Evolutionary conservation across 345 rosid species (phyloP), one percentile per base, ranked within the genome.

Genomic region (Murraya paniculata): DNA sequence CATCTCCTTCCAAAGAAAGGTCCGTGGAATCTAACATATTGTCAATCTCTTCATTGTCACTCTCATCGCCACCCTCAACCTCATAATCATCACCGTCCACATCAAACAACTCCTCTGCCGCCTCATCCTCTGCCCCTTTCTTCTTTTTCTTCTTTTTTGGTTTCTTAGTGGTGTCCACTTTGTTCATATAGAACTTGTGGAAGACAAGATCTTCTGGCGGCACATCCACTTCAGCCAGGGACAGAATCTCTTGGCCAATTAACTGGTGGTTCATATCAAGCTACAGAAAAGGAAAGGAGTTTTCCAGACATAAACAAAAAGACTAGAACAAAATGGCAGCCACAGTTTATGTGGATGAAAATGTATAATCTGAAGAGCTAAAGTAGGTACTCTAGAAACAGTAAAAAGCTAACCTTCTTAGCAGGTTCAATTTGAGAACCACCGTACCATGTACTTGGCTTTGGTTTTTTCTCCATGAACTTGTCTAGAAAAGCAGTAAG

Each of bases 381-480:
- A 45, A 77, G 39, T 19, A 53, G 71, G 48, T 59, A n/a, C 36
- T 9, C 61, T 2, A 2, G 30, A 45, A 35, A 77, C 45, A 25
- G 74, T 21, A 76, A 64, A 73, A 73, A 50, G 58, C 85, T 62
- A 58, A 92, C 99, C 97, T 94, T 92, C 85, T 91, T 94, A 80
- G 97, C 89, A 56, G 98, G 98, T 89, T 94, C 99, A 30, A 96
- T 96, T 85, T 92, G 95, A 60, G 99, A 96, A 75, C 94, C 96
- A 84, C 99, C 99, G 76, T 94, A 98, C 99, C 99, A 96, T 33
- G 85, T 67, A 80, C 79, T 87, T 81, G 88, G 83, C 88, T 92
- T 96, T 1, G 98, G 87, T 83, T 96, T 96, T 91, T 96, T 96
- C 85, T 94, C 99, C 99, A 94, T 96, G 77, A 96, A 94, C 85